Percentiles rank a stretch among this genome's conserved stretches.
phyloP scores from a whole-genome alignment of 768 basidiomycete species.

The Podaxis sp. region DNA sequence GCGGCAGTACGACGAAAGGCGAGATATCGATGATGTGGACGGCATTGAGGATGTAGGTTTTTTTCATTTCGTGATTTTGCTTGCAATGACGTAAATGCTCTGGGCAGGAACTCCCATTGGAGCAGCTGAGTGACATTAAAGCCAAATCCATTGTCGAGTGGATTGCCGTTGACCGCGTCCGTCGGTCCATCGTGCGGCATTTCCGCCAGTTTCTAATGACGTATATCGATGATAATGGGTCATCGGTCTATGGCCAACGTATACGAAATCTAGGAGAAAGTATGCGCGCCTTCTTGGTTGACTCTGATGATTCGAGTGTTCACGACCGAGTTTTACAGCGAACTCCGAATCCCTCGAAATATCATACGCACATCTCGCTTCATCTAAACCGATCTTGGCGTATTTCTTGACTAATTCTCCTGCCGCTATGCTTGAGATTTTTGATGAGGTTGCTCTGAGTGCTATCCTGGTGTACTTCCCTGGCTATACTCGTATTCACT shows the following conservation, averaged over 20 bases:
- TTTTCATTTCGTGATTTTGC: not conserved
- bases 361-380: conserved; percentile 90
- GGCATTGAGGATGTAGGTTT: conserved; percentile 76
- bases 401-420: conserved; percentile 98
- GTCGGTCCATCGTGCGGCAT: conserved; percentile 84
- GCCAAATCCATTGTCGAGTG: conserved; percentile 96
- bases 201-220: conserved; percentile 96
- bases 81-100: not conserved
- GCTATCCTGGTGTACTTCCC: conserved; percentile 96
- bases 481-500: conserved; percentile 93
- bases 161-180: conserved; percentile 91
- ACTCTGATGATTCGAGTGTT: not conserved
- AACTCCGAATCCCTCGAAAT: conserved; percentile 98
- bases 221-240: conserved; percentile 87
- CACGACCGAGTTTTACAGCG: conserved; percentile 40
- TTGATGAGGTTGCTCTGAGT: conserved; percentile 92
- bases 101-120: conserved; percentile 82
- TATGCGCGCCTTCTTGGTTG: conserved; percentile 32
- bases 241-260: conserved; percentile 91
- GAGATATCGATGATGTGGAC: conserved; percentile 87
- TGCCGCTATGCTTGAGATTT: conserved; percentile 85
- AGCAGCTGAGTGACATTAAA: conserved; percentile 97
- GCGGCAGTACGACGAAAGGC: conserved; percentile 90
- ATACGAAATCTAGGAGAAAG: conserved; percentile 95
- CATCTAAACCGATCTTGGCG: conserved; percentile 91